These are phyloP conservation scores for Candida nonsorbophila DNA, from an alignment of 805 yeast species.

Conservation along the genomic window DNA sequence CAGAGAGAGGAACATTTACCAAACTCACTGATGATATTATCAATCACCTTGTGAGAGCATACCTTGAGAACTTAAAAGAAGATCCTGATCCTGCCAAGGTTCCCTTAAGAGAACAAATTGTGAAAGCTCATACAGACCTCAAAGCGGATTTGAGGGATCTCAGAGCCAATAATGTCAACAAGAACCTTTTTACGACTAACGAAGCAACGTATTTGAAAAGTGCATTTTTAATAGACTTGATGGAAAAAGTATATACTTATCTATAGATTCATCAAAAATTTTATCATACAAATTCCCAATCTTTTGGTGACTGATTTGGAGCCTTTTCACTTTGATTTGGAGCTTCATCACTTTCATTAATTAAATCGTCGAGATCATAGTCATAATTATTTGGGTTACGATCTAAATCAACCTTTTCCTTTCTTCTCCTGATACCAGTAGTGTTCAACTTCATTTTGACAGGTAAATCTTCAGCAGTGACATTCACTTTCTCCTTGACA, in stretches of 20 bases:
- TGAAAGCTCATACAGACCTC: no score
- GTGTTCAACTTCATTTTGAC: constrained; percentile 23
- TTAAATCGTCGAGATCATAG: constrained; percentile 40
- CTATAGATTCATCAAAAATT: not conserved
- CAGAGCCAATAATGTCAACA: constrained; percentile 4
- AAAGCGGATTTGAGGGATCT: constrained; percentile 2
- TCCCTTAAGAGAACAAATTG: no score
- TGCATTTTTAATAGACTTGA: constrained; percentile 15
- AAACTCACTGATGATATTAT: no score
- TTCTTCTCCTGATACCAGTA: constrained; percentile 18
- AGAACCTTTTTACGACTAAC: constrained; percentile 11
- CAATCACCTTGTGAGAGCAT: no score
- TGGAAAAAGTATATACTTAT: no score
- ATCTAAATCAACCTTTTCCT: constrained; percentile 30
- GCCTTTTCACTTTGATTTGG: constrained; percentile 1
- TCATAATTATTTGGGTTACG: constrained; percentile 37
- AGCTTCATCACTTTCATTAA: constrained; percentile 24
- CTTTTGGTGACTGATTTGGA: not conserved
- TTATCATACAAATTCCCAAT: constrained; percentile 4
- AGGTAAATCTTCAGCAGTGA: constrained; percentile 34
- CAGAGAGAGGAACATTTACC: no score
- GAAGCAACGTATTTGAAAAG: constrained; percentile 17
- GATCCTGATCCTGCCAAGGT: no score
- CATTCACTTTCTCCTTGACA: constrained; percentile 17
- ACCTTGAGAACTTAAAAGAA: no score